Conservation (phyloP, 495 filamentous ascomycete genomes). For the Penicillium paxilli region DNA sequence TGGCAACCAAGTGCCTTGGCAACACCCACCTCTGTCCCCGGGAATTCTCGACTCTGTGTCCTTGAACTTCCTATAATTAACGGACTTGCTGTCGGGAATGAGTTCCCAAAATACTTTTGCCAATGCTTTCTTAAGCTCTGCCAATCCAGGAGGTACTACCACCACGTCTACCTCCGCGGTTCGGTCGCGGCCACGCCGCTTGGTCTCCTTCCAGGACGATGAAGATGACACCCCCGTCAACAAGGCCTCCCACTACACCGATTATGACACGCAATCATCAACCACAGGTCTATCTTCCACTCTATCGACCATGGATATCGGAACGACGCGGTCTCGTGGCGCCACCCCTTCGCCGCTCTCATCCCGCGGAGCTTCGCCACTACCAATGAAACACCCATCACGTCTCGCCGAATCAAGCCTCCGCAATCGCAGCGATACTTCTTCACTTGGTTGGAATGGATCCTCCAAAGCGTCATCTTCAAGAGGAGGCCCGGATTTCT, state of each 20-base stretch:
- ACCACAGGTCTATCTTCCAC: slow-evolving; percentile 35
- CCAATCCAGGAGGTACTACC: slow-evolving; percentile 33
- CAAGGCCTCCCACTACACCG: slow-evolving; percentile 14
- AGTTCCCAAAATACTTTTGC: slow-evolving; percentile 42
- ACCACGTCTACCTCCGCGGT: slow-evolving; percentile 39
- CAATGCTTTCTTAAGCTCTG: slow-evolving; percentile 39
- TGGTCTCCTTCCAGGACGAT: slow-evolving; percentile 44
- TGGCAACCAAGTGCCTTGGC: slow-evolving; percentile 45
- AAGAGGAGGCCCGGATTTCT: slow-evolving; percentile 40
- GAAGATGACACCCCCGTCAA: slow-evolving; percentile 24
- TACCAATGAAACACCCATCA: slow-evolving; percentile 48
- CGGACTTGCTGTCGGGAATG: slow-evolving; percentile 39
- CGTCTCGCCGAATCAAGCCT: slow-evolving; percentile 30
- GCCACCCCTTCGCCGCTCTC: slow-evolving; percentile 44
- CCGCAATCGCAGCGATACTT: slow-evolving; percentile 21
- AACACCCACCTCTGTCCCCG: slow-evolving; percentile 27
- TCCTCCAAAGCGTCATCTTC: slow-evolving; percentile 31
- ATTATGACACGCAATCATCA: slow-evolving; percentile 27
- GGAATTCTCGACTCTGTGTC: slow-evolving; percentile 25
- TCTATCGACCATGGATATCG: slow-evolving; percentile 22
- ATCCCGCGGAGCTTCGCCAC: slow-evolving; percentile 47
- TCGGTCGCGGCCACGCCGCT: slow-evolving; percentile 45
- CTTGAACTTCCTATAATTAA: slow-evolving; percentile 15
- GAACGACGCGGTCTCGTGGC: slow-evolving; percentile 38
- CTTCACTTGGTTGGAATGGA: slow-evolving; percentile 32